Conservation (phyloP, 2,329 filamentous ascomycete genomes). For the Aspergillus flavus region DNA sequence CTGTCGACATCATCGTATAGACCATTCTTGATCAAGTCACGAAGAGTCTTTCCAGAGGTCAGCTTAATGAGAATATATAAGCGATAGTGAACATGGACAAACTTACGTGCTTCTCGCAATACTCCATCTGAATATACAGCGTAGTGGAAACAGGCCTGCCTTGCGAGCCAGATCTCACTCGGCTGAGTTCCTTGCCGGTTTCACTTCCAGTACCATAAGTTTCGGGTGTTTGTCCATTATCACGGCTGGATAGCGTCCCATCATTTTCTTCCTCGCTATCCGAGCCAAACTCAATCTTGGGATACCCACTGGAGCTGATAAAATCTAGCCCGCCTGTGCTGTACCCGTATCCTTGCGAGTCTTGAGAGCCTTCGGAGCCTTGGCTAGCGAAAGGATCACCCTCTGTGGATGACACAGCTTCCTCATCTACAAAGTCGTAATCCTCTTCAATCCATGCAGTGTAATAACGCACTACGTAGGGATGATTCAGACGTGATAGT, state of each 20-base stretch:
- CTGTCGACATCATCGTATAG: conserved; percentile 75
- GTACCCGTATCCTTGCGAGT: conserved; percentile 55
- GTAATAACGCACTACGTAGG: conserved; percentile 85
- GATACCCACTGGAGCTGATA: conserved; percentile 81
- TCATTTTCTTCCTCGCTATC: conserved; percentile 51
- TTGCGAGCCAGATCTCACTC: conserved; percentile 50
- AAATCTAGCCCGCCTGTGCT: conserved; percentile 88
- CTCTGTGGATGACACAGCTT: conserved; percentile 53
- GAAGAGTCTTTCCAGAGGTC: conserved; percentile 64
- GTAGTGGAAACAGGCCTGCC: conserved; percentile 67
- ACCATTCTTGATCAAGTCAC: conserved; percentile 79
- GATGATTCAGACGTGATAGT: conserved; percentile 89
- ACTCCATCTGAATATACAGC: conserved; percentile 98
- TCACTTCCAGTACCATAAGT: conserved; percentile 27
- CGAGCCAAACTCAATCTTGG: conserved; percentile 75
- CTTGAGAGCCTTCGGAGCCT: conserved; percentile 2
- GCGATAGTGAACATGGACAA: background rate
- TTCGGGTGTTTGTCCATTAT: conserved; percentile 26
- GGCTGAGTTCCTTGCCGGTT: conserved; percentile 39
- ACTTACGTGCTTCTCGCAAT: conserved; percentile 83
- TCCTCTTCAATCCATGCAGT: conserved; percentile 89
- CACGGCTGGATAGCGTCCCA: conserved; percentile 39
- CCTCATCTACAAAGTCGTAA: conserved; percentile 42
- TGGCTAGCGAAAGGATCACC: conserved; percentile 50
- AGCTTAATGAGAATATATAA: background rate